Evolutionary conservation across 805 yeast species (phyloP), one percentile per base, ranked within the genome.

Genomic region (Metschnikowia lochheadii): DNA sequence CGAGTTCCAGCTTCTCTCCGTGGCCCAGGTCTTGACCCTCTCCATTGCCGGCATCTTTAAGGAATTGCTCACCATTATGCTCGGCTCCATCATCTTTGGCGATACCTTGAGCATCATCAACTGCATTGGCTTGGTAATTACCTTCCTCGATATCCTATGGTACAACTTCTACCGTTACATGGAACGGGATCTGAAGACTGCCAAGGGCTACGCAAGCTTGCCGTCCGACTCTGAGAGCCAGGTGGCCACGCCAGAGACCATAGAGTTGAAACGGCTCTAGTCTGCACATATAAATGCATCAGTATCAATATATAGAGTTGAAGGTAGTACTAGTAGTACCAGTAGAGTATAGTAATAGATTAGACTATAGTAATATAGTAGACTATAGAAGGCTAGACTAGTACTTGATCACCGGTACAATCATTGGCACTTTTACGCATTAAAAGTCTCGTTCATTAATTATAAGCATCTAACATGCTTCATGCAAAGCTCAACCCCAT

Each of bases 11-110:
- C 80, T 94, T 6, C 76, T 94, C 47, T 85, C 87, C 49, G 81
- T 84, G 40, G 87, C 97, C 0, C 87, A 89, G 49, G 89, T 94
- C 13, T 75, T 91, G 41, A 91, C 99, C 0, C 69, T 94, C 31
- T 84, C 95, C 5, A 81, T 94, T 40, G 96, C 95, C 0, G 99
- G 99, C 1, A 87, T 94, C 15, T 87, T 92, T 65, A 94, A 94
- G 64, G 99, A 94, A 65, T 74, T 94, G 14, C 72, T 91, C 43
- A 94, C 99, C 0, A 89, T 94, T 36, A 76, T 85, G 1, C 72
- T 84, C 3, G 82, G 92, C 50, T 68, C 79, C 32, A 55, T 89
- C 5, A 75, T 91, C 1, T 88, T 89, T 65, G 85, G 85, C 38
- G 99, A 94, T 65, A 66, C 67, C 36, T 73, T 94, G 46, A 81